A percentile compares a stretch with the other conserved stretches of the same genome.
phyloP scores from a whole-genome alignment of 202 grass and related monocot species.

The Panicum hallii region DNA sequence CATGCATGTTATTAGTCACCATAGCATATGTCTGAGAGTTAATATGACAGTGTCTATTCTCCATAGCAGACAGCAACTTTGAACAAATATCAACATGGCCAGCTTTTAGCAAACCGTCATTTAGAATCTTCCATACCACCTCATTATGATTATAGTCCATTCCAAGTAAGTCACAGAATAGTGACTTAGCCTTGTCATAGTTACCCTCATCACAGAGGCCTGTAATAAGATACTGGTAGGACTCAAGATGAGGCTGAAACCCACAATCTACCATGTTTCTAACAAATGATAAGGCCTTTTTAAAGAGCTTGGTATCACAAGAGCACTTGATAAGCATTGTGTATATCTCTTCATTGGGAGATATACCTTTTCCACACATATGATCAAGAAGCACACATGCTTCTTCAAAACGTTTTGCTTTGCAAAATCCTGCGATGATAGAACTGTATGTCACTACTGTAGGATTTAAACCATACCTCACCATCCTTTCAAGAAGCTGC shows the following conservation, averaged over 20 bases:
- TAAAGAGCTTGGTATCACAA: conserved; percentile 65
- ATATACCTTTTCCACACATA: conserved; percentile 64
- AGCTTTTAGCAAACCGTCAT: conserved; percentile 70
- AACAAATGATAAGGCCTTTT: conserved; percentile 68
- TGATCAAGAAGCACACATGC: conserved; percentile 68
- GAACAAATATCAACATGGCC: conserved; percentile 72
- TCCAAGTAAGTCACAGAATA: conserved; percentile 73
- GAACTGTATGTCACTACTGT: conserved; percentile 64
- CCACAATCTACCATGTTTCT: conserved; percentile 61
- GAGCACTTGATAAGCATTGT: conserved; percentile 79
- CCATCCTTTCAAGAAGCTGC: conserved; percentile 77
- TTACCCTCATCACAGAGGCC: conserved; percentile 71
- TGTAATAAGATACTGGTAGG: conserved; percentile 72
- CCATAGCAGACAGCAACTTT: conserved; percentile 73
- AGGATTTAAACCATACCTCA: conserved; percentile 64
- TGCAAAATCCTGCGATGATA: conserved; percentile 80
- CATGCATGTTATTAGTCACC: conserved; percentile 58
- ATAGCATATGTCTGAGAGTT: conserved; percentile 66
- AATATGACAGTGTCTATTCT: conserved; percentile 60
- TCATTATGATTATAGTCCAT: conserved; percentile 86
- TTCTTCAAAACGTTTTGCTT: conserved; percentile 69
- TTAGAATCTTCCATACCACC: conserved; percentile 92
- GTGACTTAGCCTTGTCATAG: conserved; percentile 66
- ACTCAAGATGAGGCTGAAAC: conserved; percentile 74
- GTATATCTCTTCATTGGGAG: conserved; percentile 80